Evolutionary conservation across 192 early-diverging fungal genomes (phyloP), one percentile per base, ranked within the genome.

Genomic region (Coemansia sp.): DNA sequence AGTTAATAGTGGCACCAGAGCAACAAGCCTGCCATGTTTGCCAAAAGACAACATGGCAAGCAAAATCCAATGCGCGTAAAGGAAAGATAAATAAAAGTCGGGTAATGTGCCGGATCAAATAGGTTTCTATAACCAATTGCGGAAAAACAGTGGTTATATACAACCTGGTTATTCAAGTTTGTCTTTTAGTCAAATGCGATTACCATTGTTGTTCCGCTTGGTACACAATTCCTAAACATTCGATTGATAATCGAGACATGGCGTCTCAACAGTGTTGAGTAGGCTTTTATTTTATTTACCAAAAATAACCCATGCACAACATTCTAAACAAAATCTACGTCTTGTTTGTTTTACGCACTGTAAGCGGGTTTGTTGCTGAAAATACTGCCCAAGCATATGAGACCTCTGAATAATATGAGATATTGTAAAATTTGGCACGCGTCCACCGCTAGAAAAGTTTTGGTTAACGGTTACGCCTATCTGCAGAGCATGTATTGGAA

Each of bases 281-380:
- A 40, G 7, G 14, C 14, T 40, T 40, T 12, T 40, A 40, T 40
- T 40, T 40, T 40, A 12, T 9, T 14, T 40, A 40, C 8, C 38
- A 40, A 12, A 40, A 14, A 12, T 40, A 26, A 26, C 38, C 14
- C 38, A 40, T 40, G 38, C 38, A 40, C 14, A 14, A 9, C 14
- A 12, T 40, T 14, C 38, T 40, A 40, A 40, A 40, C 38, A 40
- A 40, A 40, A 52, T 4, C 23, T 52, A 52, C 50, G 21, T 20
- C 50, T 52, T 52, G 50, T 52, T 52, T 52, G 50, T 52, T 52
- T 52, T 52, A 52, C 50, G 20, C 50, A 4, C 25, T 12, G 14
- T 22, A 21, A 22, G 10, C 25, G 23, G 26, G 26, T 26, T 26
- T 26, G n/a, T 26, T 26, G 26, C 26, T 5, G 26, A 26, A 5